phyloP scores from a whole-genome alignment of 2,329 filamentous ascomycete genomes.

The Ceratocystis lukuohia region DNA sequence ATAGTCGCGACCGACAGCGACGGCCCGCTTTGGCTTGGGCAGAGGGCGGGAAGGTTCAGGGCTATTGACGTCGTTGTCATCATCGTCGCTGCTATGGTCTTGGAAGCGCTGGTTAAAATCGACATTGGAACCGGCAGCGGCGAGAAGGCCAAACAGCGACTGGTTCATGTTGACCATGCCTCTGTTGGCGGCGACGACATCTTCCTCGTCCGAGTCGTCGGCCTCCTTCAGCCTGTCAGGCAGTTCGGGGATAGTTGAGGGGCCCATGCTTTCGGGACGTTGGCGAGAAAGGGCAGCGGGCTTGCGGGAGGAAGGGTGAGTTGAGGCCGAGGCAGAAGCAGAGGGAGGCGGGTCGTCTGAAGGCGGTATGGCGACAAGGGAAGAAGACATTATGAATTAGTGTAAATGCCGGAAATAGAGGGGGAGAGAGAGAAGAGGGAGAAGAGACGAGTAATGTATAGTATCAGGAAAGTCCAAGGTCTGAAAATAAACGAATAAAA shows the following conservation, averaged over 20 bases:
- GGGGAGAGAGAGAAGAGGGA: neutral
- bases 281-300: neutral
- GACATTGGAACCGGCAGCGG: slow-evolving; percentile 68
- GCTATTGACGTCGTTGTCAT: slow-evolving; percentile 38
- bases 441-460: neutral
- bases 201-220: slow-evolving; percentile 37
- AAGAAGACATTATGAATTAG: neutral
- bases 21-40: slow-evolving; percentile 31
- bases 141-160: slow-evolving; percentile 85
- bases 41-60: slow-evolving; percentile 19
- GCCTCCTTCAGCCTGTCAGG: neutral
- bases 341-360: neutral
- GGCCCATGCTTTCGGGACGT: slow-evolving; percentile 12
- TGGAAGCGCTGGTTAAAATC: slow-evolving; percentile 75
- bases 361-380: neutral
- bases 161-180: slow-evolving; percentile 68
- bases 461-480: no score
- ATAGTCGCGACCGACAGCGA: neutral
- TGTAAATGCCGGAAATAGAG: neutral
- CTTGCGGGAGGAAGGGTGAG: neutral
- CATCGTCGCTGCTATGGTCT: slow-evolving; percentile 67
- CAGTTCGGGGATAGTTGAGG: neutral
- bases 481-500: neutral
- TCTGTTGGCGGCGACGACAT: slow-evolving; percentile 32
- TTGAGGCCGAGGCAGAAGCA: neutral